These are phyloP conservation scores for Ophiocordyceps sinensis DNA, from an alignment of 2,329 filamentous ascomycete genomes.

Conservation along the genomic window DNA sequence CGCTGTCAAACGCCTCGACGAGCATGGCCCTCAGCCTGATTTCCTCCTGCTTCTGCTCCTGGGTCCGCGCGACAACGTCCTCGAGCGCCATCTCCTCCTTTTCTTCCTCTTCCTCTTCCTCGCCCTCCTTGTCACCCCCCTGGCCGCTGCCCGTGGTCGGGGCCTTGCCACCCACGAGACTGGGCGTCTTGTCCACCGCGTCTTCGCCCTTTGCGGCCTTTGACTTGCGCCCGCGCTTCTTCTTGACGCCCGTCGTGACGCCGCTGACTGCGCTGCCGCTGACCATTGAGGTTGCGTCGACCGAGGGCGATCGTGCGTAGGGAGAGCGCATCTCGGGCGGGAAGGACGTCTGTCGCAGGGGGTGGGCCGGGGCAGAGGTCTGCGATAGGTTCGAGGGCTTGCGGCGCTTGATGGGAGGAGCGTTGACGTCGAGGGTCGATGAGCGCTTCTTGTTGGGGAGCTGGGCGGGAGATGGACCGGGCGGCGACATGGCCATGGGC, in stretches of 20 bases:
- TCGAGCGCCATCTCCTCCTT: slow-evolving; percentile 41
- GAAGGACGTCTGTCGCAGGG: slow-evolving; percentile 69
- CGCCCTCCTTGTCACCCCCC: slow-evolving; percentile 29
- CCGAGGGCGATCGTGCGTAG: slow-evolving; percentile 48
- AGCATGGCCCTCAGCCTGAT: slow-evolving; percentile 43
- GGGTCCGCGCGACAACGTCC: slow-evolving; percentile 44
- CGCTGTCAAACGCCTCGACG: slow-evolving; percentile 47
- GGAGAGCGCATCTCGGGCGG: slow-evolving; percentile 48
- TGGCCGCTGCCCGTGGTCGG: slow-evolving; percentile 30
- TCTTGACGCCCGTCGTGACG: slow-evolving; percentile 29
- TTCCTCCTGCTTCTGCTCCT: slow-evolving; percentile 54
- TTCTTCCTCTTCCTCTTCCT: slow-evolving; percentile 44
- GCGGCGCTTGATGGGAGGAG: slow-evolving; percentile 46
- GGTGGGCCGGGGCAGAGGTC: slow-evolving; percentile 43
- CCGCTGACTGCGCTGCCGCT: slow-evolving; percentile 46
- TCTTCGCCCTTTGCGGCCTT: slow-evolving; percentile 36
- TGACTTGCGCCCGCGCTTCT: slow-evolving; percentile 48
- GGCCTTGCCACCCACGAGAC: slow-evolving; percentile 25
- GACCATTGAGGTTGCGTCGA: slow-evolving; percentile 44
- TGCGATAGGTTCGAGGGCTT: slow-evolving; percentile 53
- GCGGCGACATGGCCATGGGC: slow-evolving; percentile 39
- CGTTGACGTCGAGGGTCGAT: slow-evolving; percentile 37
- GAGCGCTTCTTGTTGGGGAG: slow-evolving; percentile 44
- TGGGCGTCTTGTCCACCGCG: slow-evolving; percentile 26
- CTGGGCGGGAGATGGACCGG: slow-evolving; percentile 35